Conservation (phyloP, 2,329 filamentous ascomycete genomes). For the Biscogniauxia sp. region DNA sequence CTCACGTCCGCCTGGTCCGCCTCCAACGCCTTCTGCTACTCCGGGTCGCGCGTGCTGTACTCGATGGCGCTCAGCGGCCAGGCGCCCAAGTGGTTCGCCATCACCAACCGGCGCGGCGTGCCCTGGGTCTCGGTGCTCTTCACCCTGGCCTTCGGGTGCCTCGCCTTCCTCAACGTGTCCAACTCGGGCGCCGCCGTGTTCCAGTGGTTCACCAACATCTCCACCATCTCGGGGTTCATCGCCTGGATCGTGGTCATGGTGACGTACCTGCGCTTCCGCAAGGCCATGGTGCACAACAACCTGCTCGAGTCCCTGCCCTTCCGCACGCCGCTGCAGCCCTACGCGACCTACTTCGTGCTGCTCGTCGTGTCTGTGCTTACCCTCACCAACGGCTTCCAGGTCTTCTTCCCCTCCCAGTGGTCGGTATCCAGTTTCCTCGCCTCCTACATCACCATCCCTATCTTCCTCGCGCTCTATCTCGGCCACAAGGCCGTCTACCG, state of each 20-base stretch:
- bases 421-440: slow-evolving; percentile 62
- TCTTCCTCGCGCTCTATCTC: slow-evolving; percentile 59
- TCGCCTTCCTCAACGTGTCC: slow-evolving; percentile 69
- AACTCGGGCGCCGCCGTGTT: slow-evolving; percentile 63
- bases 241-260: slow-evolving; percentile 59
- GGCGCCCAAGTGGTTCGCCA: slow-evolving; percentile 60
- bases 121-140: slow-evolving; percentile 55
- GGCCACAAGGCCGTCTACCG: slow-evolving; percentile 56
- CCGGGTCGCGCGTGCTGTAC: slow-evolving; percentile 67
- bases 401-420: slow-evolving; percentile 68
- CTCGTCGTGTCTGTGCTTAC: slow-evolving; percentile 59
- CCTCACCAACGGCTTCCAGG: slow-evolving; percentile 72
- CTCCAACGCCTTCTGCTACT: slow-evolving; percentile 62
- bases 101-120: slow-evolving; percentile 60
- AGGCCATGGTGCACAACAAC: slow-evolving; percentile 52
- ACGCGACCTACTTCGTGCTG: slow-evolving; percentile 61
- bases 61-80: slow-evolving; percentile 66
- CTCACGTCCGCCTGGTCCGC: slow-evolving; percentile 65
- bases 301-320: slow-evolving; percentile 52
- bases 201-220: slow-evolving; percentile 69
- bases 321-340: slow-evolving; percentile 55
- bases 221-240: slow-evolving; percentile 59
- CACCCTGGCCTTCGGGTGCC: slow-evolving; percentile 58
- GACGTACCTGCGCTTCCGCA: slow-evolving; percentile 58
- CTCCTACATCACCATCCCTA: slow-evolving; percentile 61